Evolutionary conservation across 106 monocot genomes (phyloP), one percentile per base, ranked within the genome.

Genomic region (Dioscorea alata): DNA sequence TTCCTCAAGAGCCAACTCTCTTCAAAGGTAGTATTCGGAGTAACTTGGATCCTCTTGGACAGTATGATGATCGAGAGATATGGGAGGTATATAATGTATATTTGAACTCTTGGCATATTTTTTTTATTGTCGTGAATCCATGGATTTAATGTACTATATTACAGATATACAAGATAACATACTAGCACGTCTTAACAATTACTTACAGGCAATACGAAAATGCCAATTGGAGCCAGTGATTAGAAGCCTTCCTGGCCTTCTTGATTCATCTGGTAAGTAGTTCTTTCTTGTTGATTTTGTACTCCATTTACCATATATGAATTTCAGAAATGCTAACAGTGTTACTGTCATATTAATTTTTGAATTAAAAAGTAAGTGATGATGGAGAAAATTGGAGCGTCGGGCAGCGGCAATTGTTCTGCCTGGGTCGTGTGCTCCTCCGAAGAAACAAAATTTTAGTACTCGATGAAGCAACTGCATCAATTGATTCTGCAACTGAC

Each of bases 311-410:
- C 6, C 42, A 60, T 60, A 20, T 25, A 12, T 23, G 13, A 15
- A 54, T 13, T 16, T 54, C 54, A 54, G 15, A 16, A 13, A 19
- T 54, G 10, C 19, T 54, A 3, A 22, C 12, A 69, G 7, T 18
- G 19, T 18, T 4, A 54, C 28, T 18, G 3, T 54, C 5, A 54
- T 18, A 5, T 54, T 0, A 14, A 51, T 2, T 19, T 12, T 12
- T 65, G 17, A 28, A 6, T 6, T 59, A 13, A 67, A 67, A 59
- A 88, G 92, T 88, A 57, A 86, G 71, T 21, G 92, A 92, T 60
- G 85, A 83, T 63, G 92, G 92, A 13, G 88, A 86, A 28, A 92
- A 88, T 60, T 92, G 86, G 86, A 92, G 92, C 22, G 86, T 64
- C 7, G 92, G 92, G 8, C 92, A 92, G 57, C 73, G 86, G 0